Percentiles rank a stretch among this genome's conserved stretches.
These are phyloP conservation scores for Blastobotrys petasosporus DNA, from an alignment of 1,139 yeast species.

Conservation along the genomic window DNA sequence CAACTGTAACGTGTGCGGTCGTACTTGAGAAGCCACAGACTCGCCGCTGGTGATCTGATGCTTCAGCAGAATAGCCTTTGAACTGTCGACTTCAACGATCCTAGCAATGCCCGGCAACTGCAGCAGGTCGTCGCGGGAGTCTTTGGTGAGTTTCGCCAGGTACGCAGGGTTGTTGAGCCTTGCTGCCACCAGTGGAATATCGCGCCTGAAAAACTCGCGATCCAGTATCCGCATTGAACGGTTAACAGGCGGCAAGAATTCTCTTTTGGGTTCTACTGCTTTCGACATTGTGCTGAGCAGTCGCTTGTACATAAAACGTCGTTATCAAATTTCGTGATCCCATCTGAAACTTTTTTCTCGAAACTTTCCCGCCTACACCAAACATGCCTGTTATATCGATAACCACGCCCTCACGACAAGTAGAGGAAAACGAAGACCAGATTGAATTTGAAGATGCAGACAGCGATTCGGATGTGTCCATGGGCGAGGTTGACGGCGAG, in stretches of 20 bases:
- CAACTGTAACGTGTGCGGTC: conserved; percentile 39
- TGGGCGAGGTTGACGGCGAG: conserved; percentile 15
- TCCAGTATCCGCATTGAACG: conserved; percentile 62
- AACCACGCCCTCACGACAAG: conserved; percentile 9
- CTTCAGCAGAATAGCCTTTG: conserved; percentile 59
- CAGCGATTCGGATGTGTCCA: conserved; percentile 16
- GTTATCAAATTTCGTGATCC: conserved; percentile 4
- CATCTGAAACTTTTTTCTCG: conserved; percentile 1
- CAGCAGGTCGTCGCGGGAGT: conserved; percentile 50
- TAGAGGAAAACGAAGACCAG: conserved; percentile 3
- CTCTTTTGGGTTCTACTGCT: conserved; percentile 7
- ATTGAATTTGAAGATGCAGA: conserved; percentile 17
- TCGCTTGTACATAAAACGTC: background rate
- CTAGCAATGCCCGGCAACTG: conserved; percentile 61
- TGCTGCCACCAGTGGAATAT: conserved; percentile 59
- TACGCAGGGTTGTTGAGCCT: conserved; percentile 63
- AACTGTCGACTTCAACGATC: conserved; percentile 39
- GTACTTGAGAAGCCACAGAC: conserved; percentile 39
- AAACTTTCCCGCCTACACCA: background rate
- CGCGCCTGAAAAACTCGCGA: conserved; percentile 51
- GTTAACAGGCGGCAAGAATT: conserved; percentile 55
- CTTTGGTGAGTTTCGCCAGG: conserved; percentile 41
- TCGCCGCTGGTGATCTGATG: conserved; percentile 44
- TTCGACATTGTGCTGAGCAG: conserved; percentile 1
- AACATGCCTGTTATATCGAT: conserved; percentile 14